Base-by-base conservation (phyloP, 1,284 basidiomycete genomes). In the Papiliotrema flavescens region DNA sequence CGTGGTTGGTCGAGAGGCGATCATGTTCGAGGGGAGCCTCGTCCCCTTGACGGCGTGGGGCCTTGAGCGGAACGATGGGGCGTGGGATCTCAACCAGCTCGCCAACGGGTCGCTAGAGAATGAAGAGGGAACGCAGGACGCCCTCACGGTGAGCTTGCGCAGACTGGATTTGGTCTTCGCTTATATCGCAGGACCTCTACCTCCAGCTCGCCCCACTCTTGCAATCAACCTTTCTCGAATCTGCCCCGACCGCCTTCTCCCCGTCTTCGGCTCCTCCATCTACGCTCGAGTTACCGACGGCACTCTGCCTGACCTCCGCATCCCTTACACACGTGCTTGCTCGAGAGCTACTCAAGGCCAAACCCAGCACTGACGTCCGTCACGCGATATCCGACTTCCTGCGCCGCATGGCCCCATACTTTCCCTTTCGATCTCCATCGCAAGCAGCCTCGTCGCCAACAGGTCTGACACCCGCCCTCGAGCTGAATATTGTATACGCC, bases 221-320 rank as follows among this genome's bases (percentile, higher is more conserved):
- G 5, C 78, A 89, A 1, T 85, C 89, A 6, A 86, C 87, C 0
- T 90, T 91, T 71, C 81, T 96, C 22, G 92, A 96, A 71, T 83
- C 84, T 57, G 89, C 90, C 1, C 89, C 93, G 1, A 70, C 82
- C 9, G 88, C 88, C 2, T 92, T 94, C 73, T 82, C 84, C 8
- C 86, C 85, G 1, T 67, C 71, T 5, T 42, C 54, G 14, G 39
- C 60, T 9, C 44, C 57, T 9, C 48, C 59, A 20, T 43, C 66
- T 0, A 43, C 67, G 6, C 67, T 72, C 49, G 70, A 73, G 15
- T 61, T 65, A 1, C 84, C 90, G 54, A 70, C 87, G 13, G 81
- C 83, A 47, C 80, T 88, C 45, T 80, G 93, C 19, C 60, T 81
- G 8, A 81, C 83, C 0, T 81, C 87, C 6, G 79, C 81, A 32